Conservation (phyloP, 768 basidiomycete genomes). For the Agaricus blazei region DNA sequence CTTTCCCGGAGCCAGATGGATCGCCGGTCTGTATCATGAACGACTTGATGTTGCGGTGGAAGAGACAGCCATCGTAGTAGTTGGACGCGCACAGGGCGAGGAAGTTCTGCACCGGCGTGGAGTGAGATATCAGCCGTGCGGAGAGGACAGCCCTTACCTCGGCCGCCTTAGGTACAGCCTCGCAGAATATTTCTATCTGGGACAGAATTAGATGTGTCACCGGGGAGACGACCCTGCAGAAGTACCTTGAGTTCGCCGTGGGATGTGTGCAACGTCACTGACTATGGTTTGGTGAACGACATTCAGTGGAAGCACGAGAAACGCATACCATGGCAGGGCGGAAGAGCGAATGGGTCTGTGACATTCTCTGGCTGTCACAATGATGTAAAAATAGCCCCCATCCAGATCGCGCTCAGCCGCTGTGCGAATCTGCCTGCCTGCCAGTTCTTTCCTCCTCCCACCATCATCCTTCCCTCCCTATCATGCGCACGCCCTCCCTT, state of each 20-base stretch:
- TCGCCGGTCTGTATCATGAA: conserved; percentile 97
- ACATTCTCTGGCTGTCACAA: conserved; percentile 17
- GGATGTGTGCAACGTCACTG: conserved; percentile 92
- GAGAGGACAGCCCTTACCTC: conserved; percentile 50
- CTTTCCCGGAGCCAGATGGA: conserved; percentile 87
- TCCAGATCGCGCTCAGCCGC: background rate
- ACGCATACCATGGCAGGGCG: conserved; percentile 21
- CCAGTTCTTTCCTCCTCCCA: conserved; percentile 20
- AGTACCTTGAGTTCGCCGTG: conserved; percentile 90
- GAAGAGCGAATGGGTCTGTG: conserved; percentile 4
- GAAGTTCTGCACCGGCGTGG: conserved; percentile 65
- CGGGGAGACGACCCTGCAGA: conserved; percentile 1
- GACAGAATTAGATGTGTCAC: background rate
- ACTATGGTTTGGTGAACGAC: conserved; percentile 38
- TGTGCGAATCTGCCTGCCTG: conserved; percentile 5
- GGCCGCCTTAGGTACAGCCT: conserved; percentile 91
- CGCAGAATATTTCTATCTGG: conserved; percentile 96
- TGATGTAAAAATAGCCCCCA: conserved; percentile 12
- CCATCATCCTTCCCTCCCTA: conserved; percentile 23
- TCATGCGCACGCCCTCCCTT: conserved; percentile 63
- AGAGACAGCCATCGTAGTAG: conserved; percentile 79
- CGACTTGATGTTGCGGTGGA: conserved; percentile 91
- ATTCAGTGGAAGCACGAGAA: conserved; percentile 12
- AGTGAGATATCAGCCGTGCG: conserved; percentile 9
- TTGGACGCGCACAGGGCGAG: conserved; percentile 89